These are phyloP conservation scores for Chlamydomonas applanata DNA, from an alignment of 139 green algal species.

Conservation along the genomic window DNA sequence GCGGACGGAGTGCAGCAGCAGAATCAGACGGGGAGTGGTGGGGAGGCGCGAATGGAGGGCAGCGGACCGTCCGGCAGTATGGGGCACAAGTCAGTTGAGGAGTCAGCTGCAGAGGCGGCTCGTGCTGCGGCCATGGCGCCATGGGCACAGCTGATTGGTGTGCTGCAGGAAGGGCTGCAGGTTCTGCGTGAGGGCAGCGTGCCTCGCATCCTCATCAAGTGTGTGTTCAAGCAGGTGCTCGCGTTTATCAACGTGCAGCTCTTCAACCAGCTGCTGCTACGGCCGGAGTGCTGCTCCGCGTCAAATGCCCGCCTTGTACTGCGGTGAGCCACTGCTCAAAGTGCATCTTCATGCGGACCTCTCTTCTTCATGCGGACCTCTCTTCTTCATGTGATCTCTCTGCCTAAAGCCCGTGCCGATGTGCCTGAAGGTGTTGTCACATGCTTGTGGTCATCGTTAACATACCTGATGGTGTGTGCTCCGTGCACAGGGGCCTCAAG, in stretches of 20 bases:
- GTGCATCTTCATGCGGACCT: no score
- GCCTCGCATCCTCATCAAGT: slow-evolving; percentile 37
- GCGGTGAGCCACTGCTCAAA: slow-evolving; percentile 72
- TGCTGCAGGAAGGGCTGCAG: slow-evolving; percentile 33
- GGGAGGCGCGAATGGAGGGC: no score
- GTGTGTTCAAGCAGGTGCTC: slow-evolving; percentile 64
- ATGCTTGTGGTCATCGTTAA: no score
- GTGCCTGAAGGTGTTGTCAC: no score
- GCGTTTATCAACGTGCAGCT: slow-evolving; percentile 93
- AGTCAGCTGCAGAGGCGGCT: background rate
- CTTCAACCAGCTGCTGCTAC: slow-evolving; percentile 96
- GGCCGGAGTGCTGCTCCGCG: slow-evolving; percentile 95
- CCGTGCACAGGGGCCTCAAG: slow-evolving; percentile 6
- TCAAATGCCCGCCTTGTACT: slow-evolving; percentile 89
- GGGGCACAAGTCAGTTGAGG: background rate
- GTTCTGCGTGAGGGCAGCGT: slow-evolving; percentile 38
- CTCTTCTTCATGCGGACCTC: no score
- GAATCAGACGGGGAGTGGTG: no score
- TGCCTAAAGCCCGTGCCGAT: no score
- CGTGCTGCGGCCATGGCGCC: slow-evolving; percentile 1
- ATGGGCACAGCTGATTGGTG: slow-evolving; percentile 44
- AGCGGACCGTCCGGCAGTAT: background rate
- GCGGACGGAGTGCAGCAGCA: no score
- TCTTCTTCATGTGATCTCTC: no score
- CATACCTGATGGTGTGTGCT: no score